Evolutionary conservation across 2,329 filamentous ascomycete species (phyloP), one percentile per base, ranked within the genome.

Genomic region (Aaosphaeria arxii): DNA sequence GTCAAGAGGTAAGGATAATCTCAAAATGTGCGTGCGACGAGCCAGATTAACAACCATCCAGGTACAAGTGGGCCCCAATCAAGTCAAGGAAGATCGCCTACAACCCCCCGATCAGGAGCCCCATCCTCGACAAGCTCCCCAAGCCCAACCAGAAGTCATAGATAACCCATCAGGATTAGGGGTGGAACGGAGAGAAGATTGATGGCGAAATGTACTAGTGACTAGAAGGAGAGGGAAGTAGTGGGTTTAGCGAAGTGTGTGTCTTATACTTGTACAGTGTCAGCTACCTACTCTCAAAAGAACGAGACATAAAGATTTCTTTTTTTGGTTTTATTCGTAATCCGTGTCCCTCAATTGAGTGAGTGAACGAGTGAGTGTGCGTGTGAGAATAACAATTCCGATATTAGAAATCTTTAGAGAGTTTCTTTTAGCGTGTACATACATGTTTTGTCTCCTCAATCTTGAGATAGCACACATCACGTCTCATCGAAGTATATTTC

Each of bases 41-140:
- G 9, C 28, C 33, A 36, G n/a, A 36, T 4, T 36, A 36, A 36
- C 33, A 36, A 36, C 7, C 33, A 17, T 44, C 48, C 53, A 79
- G 76, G 64, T 99, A 99, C 86, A 99, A 97, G 85, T 99, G 94
- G 94, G 82, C 91, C 52, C 86, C 88, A 67, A 78, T 99, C 74
- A 99, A 99, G 87, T 88, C 91, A 64, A 87, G 94, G 70, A 96
- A 97, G 86, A 78, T 97, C 63, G 80, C 85, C 63, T 96, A 95
- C 78, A 88, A 85, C 71, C 89, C 90, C 55, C 90, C 90, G 17
- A 28, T 30, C 45, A 24, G 61, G 56, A 61, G 59, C 54, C 61
- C 55, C 51, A 61, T 66, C 9, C 58, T 65, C 41, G 53, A 55
- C 51, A 57, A 63, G 45, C 53, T 69, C 30, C 53, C 58, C 50